A percentile compares a stretch with the other conserved stretches of the same genome.
phyloP scores from a whole-genome alignment of 2,329 filamentous ascomycete species.

The Nectriaceae sp. region DNA sequence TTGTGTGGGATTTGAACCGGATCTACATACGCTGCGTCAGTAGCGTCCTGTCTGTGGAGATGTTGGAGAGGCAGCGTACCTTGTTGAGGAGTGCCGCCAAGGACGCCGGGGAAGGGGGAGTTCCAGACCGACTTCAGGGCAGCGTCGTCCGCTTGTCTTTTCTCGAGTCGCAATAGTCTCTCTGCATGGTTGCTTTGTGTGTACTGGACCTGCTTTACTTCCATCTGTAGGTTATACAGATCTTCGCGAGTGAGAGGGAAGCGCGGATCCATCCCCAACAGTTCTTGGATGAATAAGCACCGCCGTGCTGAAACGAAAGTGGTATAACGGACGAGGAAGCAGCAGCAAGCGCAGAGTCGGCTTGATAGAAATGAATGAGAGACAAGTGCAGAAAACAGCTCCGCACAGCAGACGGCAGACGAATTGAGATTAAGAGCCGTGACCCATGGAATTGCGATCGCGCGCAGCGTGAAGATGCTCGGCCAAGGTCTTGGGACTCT shows the following conservation, averaged over 20 bases:
- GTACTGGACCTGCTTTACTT: constrained; percentile 67
- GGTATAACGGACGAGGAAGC: background rate
- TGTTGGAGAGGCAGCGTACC: constrained; percentile 55
- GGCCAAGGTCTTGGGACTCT: constrained; percentile 14
- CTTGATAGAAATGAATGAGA: background rate
- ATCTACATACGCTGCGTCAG: constrained; percentile 52
- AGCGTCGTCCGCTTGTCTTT: constrained; percentile 67
- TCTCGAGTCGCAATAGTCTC: constrained; percentile 62
- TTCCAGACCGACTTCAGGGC: constrained; percentile 86
- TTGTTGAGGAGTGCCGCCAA: constrained; percentile 83
- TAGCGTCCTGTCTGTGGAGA: constrained; percentile 3
- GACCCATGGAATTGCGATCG: constrained; percentile 15
- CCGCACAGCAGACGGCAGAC: constrained; percentile 11
- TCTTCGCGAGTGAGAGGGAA: constrained; percentile 63
- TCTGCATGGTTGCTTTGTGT: constrained; percentile 64
- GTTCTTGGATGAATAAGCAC: constrained; percentile 1
- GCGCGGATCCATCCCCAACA: constrained; percentile 63
- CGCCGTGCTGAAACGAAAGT: background rate
- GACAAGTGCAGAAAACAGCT: too few species aligned
- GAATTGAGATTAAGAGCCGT: constrained; percentile 11
- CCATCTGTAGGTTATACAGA: constrained; percentile 69
- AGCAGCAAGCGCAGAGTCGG: background rate
- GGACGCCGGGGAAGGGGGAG: constrained; percentile 85
- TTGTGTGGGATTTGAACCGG: constrained; percentile 76
- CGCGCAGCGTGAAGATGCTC: constrained; percentile 6